Base-by-base conservation (phyloP, 192 early-diverging fungal species). In the Jimgerdemannia flammicorona region DNA sequence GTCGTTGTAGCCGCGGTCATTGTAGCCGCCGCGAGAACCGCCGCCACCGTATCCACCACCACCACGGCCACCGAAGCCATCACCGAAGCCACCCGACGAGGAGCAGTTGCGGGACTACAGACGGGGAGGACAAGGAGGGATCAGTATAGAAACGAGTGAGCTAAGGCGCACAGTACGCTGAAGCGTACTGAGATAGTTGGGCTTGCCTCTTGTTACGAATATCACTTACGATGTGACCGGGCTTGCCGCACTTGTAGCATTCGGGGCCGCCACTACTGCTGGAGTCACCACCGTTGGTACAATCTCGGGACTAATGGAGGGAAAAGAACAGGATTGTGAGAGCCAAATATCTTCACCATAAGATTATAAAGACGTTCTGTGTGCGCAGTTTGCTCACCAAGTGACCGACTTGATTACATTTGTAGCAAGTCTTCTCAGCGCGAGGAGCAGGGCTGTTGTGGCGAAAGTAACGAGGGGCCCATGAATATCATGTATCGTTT, bases 401-500 rank as follows among this genome's bases (percentile, higher is more conserved):
- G 49, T 88, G 86, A 70, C 86, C 86, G 67, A 72, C 72, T 72
- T 85, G 78, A 75, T 83, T 79, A 75, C 86, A 87, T 79, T 85
- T 87, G 83, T 85, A 87, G 79, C 86, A 87, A 43, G 76, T 73
- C 83, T 85, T 85, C 79, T 84, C 86, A 76, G 81, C 83, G 64
- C 79, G 82, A 69, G 83, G 83, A 69, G 82, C 80, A 66, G 82
- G 39, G 75, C 84, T 81, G 42, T 75, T 72, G 69, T 29, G 43
- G 6, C 49, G 14, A 59, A 59, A 14, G 49, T 29, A 29, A 29
- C 29, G 29, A 59, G 14, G 14, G 49, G 49, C 49, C 49, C 49
- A 14, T 14, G 49, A 59, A 59, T 14, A 29, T 29, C 29, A 29
- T 29, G n/a, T n/a, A 29, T 29, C 29, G 29, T 29, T 29, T 59